These are phyloP conservation scores for Agrocybe pediades DNA, from an alignment of 768 basidiomycete species.

Conservation along the genomic window DNA sequence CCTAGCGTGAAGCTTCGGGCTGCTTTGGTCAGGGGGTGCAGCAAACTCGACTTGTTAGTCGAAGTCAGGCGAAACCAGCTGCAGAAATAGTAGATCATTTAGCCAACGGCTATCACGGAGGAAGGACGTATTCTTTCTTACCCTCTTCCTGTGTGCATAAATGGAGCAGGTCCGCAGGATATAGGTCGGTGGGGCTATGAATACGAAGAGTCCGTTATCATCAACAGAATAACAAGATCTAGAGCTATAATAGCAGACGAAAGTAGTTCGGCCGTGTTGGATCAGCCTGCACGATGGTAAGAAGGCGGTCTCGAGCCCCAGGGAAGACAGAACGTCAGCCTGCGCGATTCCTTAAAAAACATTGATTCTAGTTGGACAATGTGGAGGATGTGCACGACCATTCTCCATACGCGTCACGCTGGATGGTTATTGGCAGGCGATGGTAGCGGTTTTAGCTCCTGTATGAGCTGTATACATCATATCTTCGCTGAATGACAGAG, in stretches of 20 bases:
- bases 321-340: too few species aligned
- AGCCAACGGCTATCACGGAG: not conserved
- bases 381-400: constrained; percentile 71
- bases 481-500: constrained; percentile 45
- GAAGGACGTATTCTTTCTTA: constrained; percentile 39
- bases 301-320: too few species aligned
- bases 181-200: constrained; percentile 43
- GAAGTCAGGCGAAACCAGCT: constrained; percentile 89
- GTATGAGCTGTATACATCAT: constrained; percentile 42
- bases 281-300: constrained; percentile 22
- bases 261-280: constrained; percentile 52
- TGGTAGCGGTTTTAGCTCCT: constrained; percentile 54
- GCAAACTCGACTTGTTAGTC: constrained; percentile 81
- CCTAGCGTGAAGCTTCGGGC: constrained; percentile 74
- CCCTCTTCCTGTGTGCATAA: constrained; percentile 81
- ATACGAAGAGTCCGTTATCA: constrained; percentile 55
- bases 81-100: constrained; percentile 1
- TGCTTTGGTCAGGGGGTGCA: too few species aligned
- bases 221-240: constrained; percentile 45
- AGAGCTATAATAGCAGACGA: constrained; percentile 46
- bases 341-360: constrained; percentile 39
- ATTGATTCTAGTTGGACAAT: constrained; percentile 74
- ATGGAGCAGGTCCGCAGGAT: constrained; percentile 76
- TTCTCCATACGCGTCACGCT: constrained; percentile 64
- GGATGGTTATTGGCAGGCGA: constrained; percentile 70